These are phyloP conservation scores for Phoma herbarum DNA, from an alignment of 2,329 filamentous ascomycete species.

Conservation along the genomic window DNA sequence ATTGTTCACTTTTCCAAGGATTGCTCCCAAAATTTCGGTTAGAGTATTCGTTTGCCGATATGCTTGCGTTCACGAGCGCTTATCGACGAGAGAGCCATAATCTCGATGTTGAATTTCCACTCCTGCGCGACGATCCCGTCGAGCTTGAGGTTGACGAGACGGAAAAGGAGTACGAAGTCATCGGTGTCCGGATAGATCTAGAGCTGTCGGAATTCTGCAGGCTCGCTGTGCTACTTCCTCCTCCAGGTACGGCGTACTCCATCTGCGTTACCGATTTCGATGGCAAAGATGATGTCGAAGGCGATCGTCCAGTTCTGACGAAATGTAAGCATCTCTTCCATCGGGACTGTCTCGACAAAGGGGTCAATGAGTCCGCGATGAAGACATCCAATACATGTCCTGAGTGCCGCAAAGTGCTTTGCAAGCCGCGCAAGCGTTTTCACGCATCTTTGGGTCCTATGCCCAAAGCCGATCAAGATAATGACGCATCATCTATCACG, in stretches of 20 bases:
- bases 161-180: conserved; percentile 6
- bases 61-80: conserved; percentile 1
- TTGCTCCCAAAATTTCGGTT: background rate
- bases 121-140: background rate
- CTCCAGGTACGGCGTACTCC: background rate
- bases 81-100: background rate
- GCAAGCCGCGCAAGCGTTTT: conserved; percentile 3
- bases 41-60: conserved; percentile 1
- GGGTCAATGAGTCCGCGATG: conserved; percentile 20
- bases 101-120: background rate
- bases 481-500: background rate
- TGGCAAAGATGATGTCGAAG: background rate
- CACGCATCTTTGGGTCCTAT: background rate
- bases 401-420: conserved; percentile 17
- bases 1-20: background rate
- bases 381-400: conserved; percentile 16
- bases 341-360: conserved; percentile 4
- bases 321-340: conserved; percentile 17
- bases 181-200: background rate
- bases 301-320: conserved; percentile 2
- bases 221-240: background rate
- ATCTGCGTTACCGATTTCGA: conserved; percentile 6
- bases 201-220: conserved; percentile 2
- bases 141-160: conserved; percentile 7
- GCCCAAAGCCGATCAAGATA: background rate